Conservation (phyloP, 2,329 filamentous ascomycete genomes). For the Fusarium citri region DNA sequence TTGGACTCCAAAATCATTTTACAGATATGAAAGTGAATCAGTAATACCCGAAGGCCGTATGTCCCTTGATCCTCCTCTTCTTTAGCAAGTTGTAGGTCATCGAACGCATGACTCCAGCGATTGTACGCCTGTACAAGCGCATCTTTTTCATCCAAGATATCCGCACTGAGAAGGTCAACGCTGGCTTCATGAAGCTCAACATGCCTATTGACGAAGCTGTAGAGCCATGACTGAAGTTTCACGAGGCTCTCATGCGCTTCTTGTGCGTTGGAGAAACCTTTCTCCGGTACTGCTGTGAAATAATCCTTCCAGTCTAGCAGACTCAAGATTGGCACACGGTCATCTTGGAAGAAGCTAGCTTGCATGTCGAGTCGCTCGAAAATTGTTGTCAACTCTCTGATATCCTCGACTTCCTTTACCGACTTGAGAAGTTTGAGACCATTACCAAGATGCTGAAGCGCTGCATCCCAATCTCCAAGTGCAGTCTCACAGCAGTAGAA, state of each 20-base stretch:
- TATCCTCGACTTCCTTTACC: not conserved
- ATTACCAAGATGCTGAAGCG: slow-evolving; percentile 10
- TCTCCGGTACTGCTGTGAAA: not conserved
- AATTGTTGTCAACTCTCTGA: not conserved
- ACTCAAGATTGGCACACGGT: slow-evolving; percentile 14
- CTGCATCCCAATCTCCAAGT: not conserved
- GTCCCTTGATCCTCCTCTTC: not conserved
- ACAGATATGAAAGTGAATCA: slow-evolving; percentile 19
- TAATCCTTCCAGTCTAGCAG: not conserved
- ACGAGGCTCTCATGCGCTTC: slow-evolving; percentile 21
- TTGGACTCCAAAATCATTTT: slow-evolving; percentile 27
- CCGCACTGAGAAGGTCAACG: not conserved
- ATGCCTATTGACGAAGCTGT: slow-evolving; percentile 14
- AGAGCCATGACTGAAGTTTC: slow-evolving; percentile 30
- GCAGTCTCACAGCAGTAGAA: slow-evolving; percentile 22
- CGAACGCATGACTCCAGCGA: slow-evolving; percentile 8
- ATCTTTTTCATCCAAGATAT: slow-evolving; percentile 15
- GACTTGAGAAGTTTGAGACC: not conserved
- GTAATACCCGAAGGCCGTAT: not conserved
- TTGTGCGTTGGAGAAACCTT: not conserved
- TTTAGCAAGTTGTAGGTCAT: not conserved
- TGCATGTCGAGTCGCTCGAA: slow-evolving; percentile 32
- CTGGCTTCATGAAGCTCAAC: not conserved
- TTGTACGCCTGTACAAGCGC: not conserved
- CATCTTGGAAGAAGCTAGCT: slow-evolving; percentile 35